A percentile compares a stretch with the other conserved stretches of the same genome.
These are phyloP conservation scores for Trichosporon asahii DNA, from an alignment of 1,284 basidiomycete species.

Conservation along the genomic window DNA sequence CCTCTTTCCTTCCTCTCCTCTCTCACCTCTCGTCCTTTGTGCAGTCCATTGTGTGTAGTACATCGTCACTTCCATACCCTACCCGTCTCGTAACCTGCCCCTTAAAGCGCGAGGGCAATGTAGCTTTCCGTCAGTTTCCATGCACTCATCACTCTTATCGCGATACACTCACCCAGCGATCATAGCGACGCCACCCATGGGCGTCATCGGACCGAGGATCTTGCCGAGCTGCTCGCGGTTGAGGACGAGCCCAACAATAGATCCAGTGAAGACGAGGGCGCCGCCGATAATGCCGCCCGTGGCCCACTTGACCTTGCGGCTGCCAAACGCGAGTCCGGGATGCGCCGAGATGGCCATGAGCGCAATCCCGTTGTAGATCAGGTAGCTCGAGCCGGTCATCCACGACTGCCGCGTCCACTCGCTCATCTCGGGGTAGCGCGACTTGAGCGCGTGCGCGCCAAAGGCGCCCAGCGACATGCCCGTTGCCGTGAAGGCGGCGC, in stretches of 20 bases:
- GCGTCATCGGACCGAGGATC: constrained; percentile 70
- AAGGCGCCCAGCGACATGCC: constrained; percentile 51
- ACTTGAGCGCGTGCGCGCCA: constrained; percentile 48
- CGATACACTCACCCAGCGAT: constrained; percentile 65
- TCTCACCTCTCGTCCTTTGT: not conserved
- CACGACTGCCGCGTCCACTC: constrained; percentile 40
- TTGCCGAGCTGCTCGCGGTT: constrained; percentile 59
- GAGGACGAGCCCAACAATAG: constrained; percentile 65
- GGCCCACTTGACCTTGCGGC: constrained; percentile 60
- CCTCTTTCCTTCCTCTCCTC: not conserved
- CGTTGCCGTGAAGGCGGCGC: constrained; percentile 44
- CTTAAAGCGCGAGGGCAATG: constrained; percentile 27
- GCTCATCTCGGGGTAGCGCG: constrained; percentile 42
- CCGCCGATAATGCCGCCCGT: constrained; percentile 67
- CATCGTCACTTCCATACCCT: not conserved
- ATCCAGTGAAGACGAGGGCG: constrained; percentile 65
- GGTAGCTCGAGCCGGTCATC: constrained; percentile 46
- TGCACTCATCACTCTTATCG: not conserved
- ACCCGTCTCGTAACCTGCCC: not conserved
- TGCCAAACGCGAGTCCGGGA: constrained; percentile 58
- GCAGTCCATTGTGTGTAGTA: not conserved
- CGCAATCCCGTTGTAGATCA: constrained; percentile 71
- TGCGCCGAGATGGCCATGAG: constrained; percentile 69
- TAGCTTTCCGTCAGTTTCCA: constrained; percentile 15
- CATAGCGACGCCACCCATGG: constrained; percentile 68